phyloP scores from a whole-genome alignment of 129 eudicot species.

The Arctium lappa region DNA sequence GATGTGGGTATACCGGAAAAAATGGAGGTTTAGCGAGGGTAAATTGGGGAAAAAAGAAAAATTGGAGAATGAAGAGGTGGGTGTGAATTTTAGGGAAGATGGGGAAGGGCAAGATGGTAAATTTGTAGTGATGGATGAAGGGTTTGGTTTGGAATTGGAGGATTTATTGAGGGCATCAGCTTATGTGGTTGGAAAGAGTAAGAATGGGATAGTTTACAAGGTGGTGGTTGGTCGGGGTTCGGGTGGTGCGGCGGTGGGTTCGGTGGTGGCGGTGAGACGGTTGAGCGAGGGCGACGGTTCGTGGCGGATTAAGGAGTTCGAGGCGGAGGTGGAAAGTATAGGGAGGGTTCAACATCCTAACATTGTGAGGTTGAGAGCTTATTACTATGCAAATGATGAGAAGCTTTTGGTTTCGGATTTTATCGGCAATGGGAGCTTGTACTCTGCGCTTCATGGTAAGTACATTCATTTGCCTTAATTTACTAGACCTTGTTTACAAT shows the following conservation, averaged over 20 bases:
- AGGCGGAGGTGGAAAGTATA: conserved; percentile 74
- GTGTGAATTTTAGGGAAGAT: conserved; percentile 1
- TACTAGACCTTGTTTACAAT: too few relatives aligned
- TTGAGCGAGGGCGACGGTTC: conserved; percentile 73
- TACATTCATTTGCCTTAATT: background rate
- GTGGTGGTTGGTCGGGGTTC: conserved; percentile 83
- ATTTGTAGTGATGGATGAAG: conserved; percentile 81
- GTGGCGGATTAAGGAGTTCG: conserved; percentile 86
- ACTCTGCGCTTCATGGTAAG: conserved; percentile 82
- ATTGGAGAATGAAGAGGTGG: conserved; percentile 7
- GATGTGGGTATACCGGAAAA: conserved; percentile 53
- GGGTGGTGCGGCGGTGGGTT: conserved; percentile 45
- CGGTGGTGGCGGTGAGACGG: conserved; percentile 86
- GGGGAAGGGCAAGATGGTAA: conserved; percentile 94
- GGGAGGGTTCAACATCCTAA: conserved; percentile 80
- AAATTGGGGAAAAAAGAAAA: conserved; percentile 41
- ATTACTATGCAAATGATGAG: conserved; percentile 86
- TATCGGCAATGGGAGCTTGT: conserved; percentile 84
- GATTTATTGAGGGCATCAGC: conserved; percentile 98
- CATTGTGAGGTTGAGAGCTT: conserved; percentile 81
- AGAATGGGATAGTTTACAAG: conserved; percentile 87
- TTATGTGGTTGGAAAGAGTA: conserved; percentile 91
- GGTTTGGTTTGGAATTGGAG: conserved; percentile 83
- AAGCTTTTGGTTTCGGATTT: conserved; percentile 81
- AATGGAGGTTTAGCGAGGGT: conserved; percentile 44